Conservation (phyloP, 768 basidiomycete species). For the Gloeophyllum trabeum region DNA sequence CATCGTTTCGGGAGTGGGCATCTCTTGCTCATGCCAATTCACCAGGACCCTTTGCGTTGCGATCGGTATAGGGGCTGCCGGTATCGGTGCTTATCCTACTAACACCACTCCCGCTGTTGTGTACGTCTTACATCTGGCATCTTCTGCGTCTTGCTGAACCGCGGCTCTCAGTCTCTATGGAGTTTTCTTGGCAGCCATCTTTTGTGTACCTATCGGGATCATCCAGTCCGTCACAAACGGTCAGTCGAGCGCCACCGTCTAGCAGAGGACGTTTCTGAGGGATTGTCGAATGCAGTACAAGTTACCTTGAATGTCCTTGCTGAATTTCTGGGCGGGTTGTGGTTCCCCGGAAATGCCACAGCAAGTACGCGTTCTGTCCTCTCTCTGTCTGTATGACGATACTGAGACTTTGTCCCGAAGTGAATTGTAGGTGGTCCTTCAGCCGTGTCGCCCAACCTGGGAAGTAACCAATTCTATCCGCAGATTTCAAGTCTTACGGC, state of each 20-base stretch:
- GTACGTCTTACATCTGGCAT: background rate
- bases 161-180: constrained; percentile 9
- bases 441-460: background rate
- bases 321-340: constrained; percentile 25
- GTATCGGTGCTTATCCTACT: constrained; percentile 19
- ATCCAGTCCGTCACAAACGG: constrained; percentile 24
- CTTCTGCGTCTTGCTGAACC: background rate
- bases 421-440: background rate
- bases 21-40: too few relatives aligned
- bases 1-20: too few relatives aligned
- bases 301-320: constrained; percentile 25
- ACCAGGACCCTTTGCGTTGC: too few relatives aligned
- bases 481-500: constrained; percentile 22
- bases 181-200: constrained; percentile 11
- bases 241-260: too few relatives aligned
- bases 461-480: background rate
- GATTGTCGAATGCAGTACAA: too few relatives aligned
- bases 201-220: constrained; percentile 20
- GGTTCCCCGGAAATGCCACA: constrained; percentile 21
- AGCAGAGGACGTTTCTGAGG: too few relatives aligned
- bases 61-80: constrained; percentile 18
- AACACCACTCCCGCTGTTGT: constrained; percentile 19
- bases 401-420: background rate
- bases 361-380: constrained; percentile 15
- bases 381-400: background rate